Conservation (phyloP, 495 filamentous ascomycete genomes). For the Cercophora newfieldiana region DNA sequence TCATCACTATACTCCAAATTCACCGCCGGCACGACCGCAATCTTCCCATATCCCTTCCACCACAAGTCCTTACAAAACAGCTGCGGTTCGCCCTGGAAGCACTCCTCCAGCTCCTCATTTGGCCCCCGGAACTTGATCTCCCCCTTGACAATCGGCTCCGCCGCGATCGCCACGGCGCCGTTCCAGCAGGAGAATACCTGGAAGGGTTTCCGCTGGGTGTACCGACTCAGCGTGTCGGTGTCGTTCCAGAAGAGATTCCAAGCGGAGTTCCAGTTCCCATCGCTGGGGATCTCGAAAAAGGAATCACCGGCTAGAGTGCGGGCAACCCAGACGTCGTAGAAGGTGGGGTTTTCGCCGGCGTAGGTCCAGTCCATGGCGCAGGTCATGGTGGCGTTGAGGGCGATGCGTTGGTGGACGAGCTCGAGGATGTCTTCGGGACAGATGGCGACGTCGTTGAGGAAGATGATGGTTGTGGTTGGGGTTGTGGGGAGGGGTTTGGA, state of each 20-base stretch:
- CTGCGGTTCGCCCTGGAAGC: conserved; percentile 49
- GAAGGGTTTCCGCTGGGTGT: conserved; percentile 37
- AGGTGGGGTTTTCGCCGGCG: conserved; percentile 39
- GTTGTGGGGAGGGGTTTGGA: conserved; percentile 7
- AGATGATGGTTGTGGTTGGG: conserved; percentile 45
- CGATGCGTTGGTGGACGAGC: conserved; percentile 45
- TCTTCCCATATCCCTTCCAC: conserved; percentile 44
- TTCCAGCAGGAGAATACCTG: conserved; percentile 60
- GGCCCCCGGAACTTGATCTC: conserved; percentile 38
- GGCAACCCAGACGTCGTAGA: conserved; percentile 56
- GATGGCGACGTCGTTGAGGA: conserved; percentile 51
- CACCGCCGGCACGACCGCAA: conserved; percentile 49
- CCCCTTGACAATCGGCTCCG: conserved; percentile 34
- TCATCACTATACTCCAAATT: conserved; percentile 50
- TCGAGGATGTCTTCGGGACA: conserved; percentile 56
- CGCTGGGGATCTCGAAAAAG: conserved; percentile 51
- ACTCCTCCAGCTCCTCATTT: conserved; percentile 39
- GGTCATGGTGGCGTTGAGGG: conserved; percentile 50
- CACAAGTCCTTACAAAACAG: conserved; percentile 56
- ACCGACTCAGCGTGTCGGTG: conserved; percentile 28
- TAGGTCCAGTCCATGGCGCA: conserved; percentile 58
- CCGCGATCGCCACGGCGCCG: conserved; percentile 39
- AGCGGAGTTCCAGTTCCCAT: conserved; percentile 45
- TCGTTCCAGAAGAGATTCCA: conserved; percentile 53
- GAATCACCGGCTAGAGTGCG: conserved; percentile 49